A percentile compares a stretch with the other conserved stretches of the same genome.
Evolutionary conservation across 2,329 filamentous ascomycete genomes (phyloP).

Genomic region (Diaporthe sp.): DNA sequence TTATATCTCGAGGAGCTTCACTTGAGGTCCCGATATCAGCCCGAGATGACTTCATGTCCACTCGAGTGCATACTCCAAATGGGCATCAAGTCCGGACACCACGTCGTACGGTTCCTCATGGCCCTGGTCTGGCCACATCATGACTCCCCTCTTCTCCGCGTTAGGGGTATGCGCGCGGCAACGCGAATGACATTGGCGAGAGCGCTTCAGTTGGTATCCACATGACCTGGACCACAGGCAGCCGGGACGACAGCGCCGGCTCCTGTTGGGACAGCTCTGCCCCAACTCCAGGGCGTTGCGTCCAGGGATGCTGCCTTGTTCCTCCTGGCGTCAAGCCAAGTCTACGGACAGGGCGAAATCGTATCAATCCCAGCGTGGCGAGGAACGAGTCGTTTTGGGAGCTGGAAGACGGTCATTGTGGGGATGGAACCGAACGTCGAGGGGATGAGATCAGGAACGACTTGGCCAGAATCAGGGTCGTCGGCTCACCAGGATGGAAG

Average conservation of each 20-base stretch:
- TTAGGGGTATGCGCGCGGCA: slow-evolving; percentile 34
- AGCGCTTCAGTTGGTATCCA: slow-evolving; percentile 29
- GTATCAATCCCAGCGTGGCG: neutral
- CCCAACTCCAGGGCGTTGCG: neutral
- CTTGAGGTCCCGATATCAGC: slow-evolving; percentile 30
- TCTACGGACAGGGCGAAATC: neutral
- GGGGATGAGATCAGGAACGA: slow-evolving; percentile 18
- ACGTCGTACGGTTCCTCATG: slow-evolving; percentile 29
- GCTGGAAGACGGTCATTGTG: slow-evolving; percentile 18
- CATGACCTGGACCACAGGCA: neutral
- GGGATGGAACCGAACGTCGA: slow-evolving; percentile 16
- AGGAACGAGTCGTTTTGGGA: slow-evolving; percentile 5
- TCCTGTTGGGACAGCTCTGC: neutral
- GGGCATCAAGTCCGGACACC: slow-evolving; percentile 12
- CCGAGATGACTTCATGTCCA: slow-evolving; percentile 31
- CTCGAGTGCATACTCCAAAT: slow-evolving; percentile 23
- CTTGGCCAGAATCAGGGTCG: slow-evolving; percentile 27
- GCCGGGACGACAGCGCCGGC: slow-evolving; percentile 10
- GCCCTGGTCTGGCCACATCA: slow-evolving; percentile 32
- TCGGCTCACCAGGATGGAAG: slow-evolving; percentile 6
- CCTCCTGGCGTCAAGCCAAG: slow-evolving; percentile 4
- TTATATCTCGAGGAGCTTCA: slow-evolving; percentile 29
- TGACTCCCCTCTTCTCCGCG: slow-evolving; percentile 29
- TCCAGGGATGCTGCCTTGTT: slow-evolving; percentile 30
- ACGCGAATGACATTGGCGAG: slow-evolving; percentile 32